Percentiles rank a stretch among this genome's conserved stretches.
phyloP scores from a whole-genome alignment of 257 asterid genomes.

The Primulina huaijiensis region DNA sequence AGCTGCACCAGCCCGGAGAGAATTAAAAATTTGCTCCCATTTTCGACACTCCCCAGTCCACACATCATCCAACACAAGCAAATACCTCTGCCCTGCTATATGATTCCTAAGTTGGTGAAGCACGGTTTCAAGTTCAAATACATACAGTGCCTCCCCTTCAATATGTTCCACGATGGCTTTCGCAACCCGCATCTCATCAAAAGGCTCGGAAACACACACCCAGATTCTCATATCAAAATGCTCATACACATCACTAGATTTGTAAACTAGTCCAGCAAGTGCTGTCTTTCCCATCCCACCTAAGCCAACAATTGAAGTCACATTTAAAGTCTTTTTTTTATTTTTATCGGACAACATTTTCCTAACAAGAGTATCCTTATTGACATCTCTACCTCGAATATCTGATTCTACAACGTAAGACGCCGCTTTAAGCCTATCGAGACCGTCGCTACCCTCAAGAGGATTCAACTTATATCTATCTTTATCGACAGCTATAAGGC shows the following conservation, averaged over 20 bases:
- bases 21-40: slow-evolving; percentile 48
- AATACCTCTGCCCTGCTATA: slow-evolving; percentile 32
- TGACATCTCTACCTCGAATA: slow-evolving; percentile 39
- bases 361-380: slow-evolving; percentile 15
- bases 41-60: slow-evolving; percentile 41
- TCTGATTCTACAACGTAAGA: slow-evolving; percentile 34
- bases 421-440: slow-evolving; percentile 29
- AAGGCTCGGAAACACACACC: slow-evolving; percentile 57
- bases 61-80: slow-evolving; percentile 51
- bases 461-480: slow-evolving; percentile 42
- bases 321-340: background rate
- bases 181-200: slow-evolving; percentile 44
- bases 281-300: slow-evolving; percentile 58
- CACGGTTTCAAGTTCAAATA: slow-evolving; percentile 37
- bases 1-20: slow-evolving; percentile 34
- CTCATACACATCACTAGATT: slow-evolving; percentile 17
- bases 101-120: slow-evolving; percentile 28
- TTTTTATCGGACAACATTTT: slow-evolving; percentile 5
- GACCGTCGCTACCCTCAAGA: background rate
- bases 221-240: slow-evolving; percentile 36
- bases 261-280: slow-evolving; percentile 42
- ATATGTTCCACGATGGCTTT: slow-evolving; percentile 47
- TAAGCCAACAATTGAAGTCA: slow-evolving; percentile 32
- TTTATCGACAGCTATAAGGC: slow-evolving; percentile 38
- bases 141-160: slow-evolving; percentile 35